Evolutionary conservation across 164 flowering plant genomes (phyloP), one percentile per base, ranked within the genome.

Genomic region (Amborella trichopoda): DNA sequence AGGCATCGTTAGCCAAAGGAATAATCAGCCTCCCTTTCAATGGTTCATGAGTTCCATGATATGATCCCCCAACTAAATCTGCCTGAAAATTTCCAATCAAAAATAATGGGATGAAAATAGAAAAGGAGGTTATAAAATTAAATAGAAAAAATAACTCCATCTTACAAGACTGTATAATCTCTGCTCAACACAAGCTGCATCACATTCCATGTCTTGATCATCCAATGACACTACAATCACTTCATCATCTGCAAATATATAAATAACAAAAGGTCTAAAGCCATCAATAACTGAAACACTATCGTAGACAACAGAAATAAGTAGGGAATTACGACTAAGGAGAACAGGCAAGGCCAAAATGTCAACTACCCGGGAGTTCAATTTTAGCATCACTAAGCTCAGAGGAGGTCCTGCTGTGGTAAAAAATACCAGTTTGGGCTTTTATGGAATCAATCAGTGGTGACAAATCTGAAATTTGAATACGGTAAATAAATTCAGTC

Each of bases 1-100:
- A 46, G 28, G 40, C 53, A 41, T 80, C 91, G 67, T 59, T 62
- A 19, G 65, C 62, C 68, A 81, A 62, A 10, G 84, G 68, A 23
- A 77, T 40, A 24, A 52, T 59, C 56, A 88, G 42, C 53, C 65
- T 75, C 55, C 94, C 96, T 52, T 49, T 64, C 44, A 75, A 44
- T 39, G 72, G 63, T 47, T 63, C 60, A 21, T 19, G 3, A n/a
- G 56, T 62, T 48, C 65, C 42, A 38, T 58, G 66, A 70, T 87
- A 91, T 23, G 95, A 80, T 37, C 99, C 99, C 62, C 94, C 91
- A 54, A 88, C 59, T 79, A 63, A 71, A 28, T 74, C 68, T 67
- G 94, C 94, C 99, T 90, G 60, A 27, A 55, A 49, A 38, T 20
- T n/a, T 23, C 18, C 41, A 48, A 19, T 47, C 12, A 25, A n/a